Conservation (phyloP, 805 yeast species). For the Kazachstania taianensis region DNA sequence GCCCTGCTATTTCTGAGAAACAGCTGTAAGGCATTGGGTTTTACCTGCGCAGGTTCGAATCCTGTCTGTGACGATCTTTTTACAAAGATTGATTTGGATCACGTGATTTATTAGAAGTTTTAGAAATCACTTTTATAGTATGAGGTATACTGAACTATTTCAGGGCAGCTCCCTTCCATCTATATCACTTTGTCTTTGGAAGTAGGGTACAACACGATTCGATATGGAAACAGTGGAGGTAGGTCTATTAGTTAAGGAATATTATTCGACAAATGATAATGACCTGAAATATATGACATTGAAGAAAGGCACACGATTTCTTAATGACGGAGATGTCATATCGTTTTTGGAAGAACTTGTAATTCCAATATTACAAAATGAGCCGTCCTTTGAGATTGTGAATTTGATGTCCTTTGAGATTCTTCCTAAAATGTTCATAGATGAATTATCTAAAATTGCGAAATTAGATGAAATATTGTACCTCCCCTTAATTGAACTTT, state of each 20-base stretch:
- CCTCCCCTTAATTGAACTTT: slow-evolving; percentile 1
- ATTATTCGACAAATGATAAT: slow-evolving; percentile 15
- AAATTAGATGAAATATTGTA: slow-evolving; percentile 2
- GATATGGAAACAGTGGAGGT: slow-evolving; percentile 5
- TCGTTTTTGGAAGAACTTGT: slow-evolving; percentile 44
- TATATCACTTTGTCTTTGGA: too few relatives aligned
- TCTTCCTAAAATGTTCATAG: slow-evolving; percentile 3
- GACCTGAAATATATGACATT: slow-evolving; percentile 44
- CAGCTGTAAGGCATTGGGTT: slow-evolving; percentile 73
- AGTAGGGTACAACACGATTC: too few relatives aligned
- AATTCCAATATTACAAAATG: slow-evolving; percentile 29
- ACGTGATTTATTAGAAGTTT: too few relatives aligned
- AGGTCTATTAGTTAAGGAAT: slow-evolving; percentile 9
- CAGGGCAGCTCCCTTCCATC: too few relatives aligned
- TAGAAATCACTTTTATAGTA: too few relatives aligned
- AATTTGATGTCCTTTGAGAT: slow-evolving; percentile 32
- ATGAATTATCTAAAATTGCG: background rate
- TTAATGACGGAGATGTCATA: slow-evolving; percentile 56
- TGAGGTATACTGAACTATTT: too few relatives aligned
- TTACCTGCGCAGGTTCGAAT: slow-evolving; percentile 98
- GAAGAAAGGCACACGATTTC: slow-evolving; percentile 81
- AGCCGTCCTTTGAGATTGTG: slow-evolving; percentile 40
- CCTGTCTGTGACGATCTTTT: slow-evolving; percentile 93
- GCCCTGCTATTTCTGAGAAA: slow-evolving; percentile 57
- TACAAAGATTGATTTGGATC: too few relatives aligned